Evolutionary conservation across 2,329 filamentous ascomycete species (phyloP).

Genomic region (Teratosphaeria gauchensis): DNA sequence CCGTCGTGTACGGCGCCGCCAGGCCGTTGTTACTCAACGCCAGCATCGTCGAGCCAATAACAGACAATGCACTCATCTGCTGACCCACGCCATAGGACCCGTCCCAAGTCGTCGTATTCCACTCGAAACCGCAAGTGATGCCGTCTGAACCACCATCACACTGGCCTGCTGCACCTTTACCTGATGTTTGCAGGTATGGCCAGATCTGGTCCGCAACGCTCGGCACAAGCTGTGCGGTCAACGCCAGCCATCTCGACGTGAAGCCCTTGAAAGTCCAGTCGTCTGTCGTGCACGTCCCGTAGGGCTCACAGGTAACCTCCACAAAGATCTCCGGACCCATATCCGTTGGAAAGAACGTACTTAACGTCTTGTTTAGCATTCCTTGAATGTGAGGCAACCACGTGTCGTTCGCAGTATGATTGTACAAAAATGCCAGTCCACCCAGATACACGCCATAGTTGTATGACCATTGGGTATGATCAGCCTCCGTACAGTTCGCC

Average conservation of each 20-base stretch:
- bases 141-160: constrained; percentile 41
- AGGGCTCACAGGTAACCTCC: constrained; percentile 35
- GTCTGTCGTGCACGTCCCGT: constrained; percentile 32
- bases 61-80: constrained; percentile 47
- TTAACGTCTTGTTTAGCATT: constrained; percentile 16
- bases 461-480: constrained; percentile 40
- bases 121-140: constrained; percentile 35
- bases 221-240: constrained; percentile 48
- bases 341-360: constrained; percentile 30
- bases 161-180: constrained; percentile 40
- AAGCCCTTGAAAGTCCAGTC: constrained; percentile 32
- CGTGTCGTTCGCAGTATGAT: constrained; percentile 8
- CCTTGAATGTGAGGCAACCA: constrained; percentile 11
- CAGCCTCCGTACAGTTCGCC: constrained; percentile 36
- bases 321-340: constrained; percentile 27
- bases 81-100: constrained; percentile 44
- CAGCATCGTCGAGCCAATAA: constrained; percentile 27
- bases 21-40: constrained; percentile 13
- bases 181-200: constrained; percentile 44
- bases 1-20: constrained; percentile 34
- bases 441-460: constrained; percentile 33
- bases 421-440: constrained; percentile 10
- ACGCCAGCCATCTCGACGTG: constrained; percentile 38
- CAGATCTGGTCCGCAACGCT: constrained; percentile 43
- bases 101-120: constrained; percentile 35